A percentile compares a stretch with the other conserved stretches of the same genome.
These are phyloP conservation scores for Withania somnifera DNA, from an alignment of 305 asterid genomes.

Conservation along the genomic window DNA sequence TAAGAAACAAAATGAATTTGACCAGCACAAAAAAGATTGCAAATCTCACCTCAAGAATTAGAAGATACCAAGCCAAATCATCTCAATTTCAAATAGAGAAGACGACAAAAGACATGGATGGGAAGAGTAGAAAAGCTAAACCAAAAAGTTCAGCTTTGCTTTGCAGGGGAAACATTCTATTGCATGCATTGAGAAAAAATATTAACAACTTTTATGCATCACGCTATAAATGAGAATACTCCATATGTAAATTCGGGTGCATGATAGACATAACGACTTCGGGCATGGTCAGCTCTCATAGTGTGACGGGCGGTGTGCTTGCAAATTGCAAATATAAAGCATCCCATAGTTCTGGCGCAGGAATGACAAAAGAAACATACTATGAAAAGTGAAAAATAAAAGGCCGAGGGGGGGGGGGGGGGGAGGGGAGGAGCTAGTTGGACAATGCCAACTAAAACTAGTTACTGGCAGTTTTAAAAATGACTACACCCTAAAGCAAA, in stretches of 20 bases:
- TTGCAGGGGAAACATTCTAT: neutral
- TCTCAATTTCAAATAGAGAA: neutral
- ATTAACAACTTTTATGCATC: neutral
- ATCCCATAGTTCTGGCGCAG: neutral
- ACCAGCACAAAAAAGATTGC: conserved; percentile 4
- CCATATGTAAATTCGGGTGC: no score
- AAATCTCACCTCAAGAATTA: neutral
- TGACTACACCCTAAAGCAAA: neutral
- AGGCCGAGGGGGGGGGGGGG: no score
- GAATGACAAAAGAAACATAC: neutral
- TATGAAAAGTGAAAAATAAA: no score
- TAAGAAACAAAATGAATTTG: conserved; percentile 13
- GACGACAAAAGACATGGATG: neutral
- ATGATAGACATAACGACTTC: no score
- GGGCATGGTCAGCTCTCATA: no score
- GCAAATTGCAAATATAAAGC: neutral
- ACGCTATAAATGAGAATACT: neutral
- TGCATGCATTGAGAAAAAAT: neutral
- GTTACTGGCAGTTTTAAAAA: neutral
- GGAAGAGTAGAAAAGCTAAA: neutral
- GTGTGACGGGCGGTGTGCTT: no score
- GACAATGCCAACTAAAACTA: neutral
- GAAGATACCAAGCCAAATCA: neutral
- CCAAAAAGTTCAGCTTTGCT: neutral
- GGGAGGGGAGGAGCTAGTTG: no score